phyloP scores from a whole-genome alignment of 306 rosid genomes.

The Quercus robur region DNA sequence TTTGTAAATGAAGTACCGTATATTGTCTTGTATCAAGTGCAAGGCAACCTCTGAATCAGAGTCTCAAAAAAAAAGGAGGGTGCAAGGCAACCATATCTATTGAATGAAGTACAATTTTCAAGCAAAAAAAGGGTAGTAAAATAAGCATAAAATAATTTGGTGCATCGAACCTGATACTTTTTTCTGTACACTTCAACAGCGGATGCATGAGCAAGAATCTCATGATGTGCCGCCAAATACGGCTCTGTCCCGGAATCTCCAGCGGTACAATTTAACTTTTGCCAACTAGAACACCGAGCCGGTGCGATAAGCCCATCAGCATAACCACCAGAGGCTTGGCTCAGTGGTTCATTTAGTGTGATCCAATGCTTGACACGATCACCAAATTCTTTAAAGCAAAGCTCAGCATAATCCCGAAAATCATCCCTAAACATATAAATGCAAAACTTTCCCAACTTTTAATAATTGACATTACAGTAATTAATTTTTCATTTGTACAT shows the following conservation, averaged over 20 bases:
- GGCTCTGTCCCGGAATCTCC: slow-evolving; percentile 51
- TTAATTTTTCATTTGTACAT: no score
- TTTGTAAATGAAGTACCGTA: no score
- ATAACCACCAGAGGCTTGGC: slow-evolving; percentile 25
- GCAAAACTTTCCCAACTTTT: no score
- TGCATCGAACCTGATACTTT: slow-evolving; percentile 40
- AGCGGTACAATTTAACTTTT: slow-evolving; percentile 26
- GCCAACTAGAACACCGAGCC: slow-evolving; percentile 39
- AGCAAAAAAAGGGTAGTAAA: neutral
- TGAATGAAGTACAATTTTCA: no score
- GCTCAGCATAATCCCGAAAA: slow-evolving; percentile 23
- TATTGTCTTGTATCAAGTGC: no score
- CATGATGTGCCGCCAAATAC: slow-evolving; percentile 38
- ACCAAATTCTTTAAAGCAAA: slow-evolving; percentile 40
- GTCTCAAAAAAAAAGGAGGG: no score
- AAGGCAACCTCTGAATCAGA: no score
- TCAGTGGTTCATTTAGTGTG: slow-evolving; percentile 41
- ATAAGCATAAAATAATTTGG: no score
- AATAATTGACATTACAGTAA: no score
- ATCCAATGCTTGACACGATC: slow-evolving; percentile 43
- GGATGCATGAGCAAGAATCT: slow-evolving; percentile 50
- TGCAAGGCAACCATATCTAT: no score
- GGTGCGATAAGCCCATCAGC: slow-evolving; percentile 27
- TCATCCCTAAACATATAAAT: slow-evolving; percentile 10
- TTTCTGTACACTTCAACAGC: slow-evolving; percentile 33